phyloP scores from a whole-genome alignment of 768 basidiomycete genomes.

The Suillus hirtellus region DNA sequence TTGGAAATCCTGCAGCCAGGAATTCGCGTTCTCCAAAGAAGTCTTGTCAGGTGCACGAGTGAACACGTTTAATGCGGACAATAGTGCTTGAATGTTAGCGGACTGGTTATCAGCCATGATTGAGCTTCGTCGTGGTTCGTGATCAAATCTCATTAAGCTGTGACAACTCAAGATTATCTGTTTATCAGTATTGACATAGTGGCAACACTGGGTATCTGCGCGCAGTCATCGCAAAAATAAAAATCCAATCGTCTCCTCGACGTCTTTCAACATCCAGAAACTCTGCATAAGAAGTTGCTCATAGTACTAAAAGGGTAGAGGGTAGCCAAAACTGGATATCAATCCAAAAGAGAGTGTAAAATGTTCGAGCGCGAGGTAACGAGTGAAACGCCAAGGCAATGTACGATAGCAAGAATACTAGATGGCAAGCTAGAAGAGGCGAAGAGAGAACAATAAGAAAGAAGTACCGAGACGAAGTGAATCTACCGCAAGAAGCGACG shows the following conservation, averaged over 20 bases:
- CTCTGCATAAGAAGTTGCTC: slow-evolving; percentile 41
- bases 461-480: slow-evolving; percentile 7
- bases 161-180: slow-evolving; percentile 22
- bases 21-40: slow-evolving; percentile 84
- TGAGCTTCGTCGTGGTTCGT: slow-evolving; percentile 6
- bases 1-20: slow-evolving; percentile 98
- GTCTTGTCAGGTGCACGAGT: slow-evolving; percentile 77
- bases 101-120: slow-evolving; percentile 45
- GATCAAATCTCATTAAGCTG: slow-evolving; percentile 5
- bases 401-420: slow-evolving; percentile 44
- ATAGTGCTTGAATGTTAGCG: slow-evolving; percentile 61
- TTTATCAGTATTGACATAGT: slow-evolving; percentile 35
- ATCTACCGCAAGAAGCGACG: slow-evolving; percentile 39
- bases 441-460: slow-evolving; percentile 25
- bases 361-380: slow-evolving; percentile 42
- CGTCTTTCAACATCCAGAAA: slow-evolving; percentile 22
- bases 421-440: slow-evolving; percentile 40
- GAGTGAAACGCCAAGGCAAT: slow-evolving; percentile 37
- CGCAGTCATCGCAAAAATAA: slow-evolving; percentile 17
- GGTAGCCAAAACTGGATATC: slow-evolving; percentile 53
- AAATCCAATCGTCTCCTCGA: slow-evolving; percentile 28
- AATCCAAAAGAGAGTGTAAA: slow-evolving; percentile 59
- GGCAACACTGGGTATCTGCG: slow-evolving; percentile 38
- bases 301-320: slow-evolving; percentile 47
- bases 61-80: slow-evolving; percentile 81